These are phyloP conservation scores for Astraeus odoratus DNA, from an alignment of 768 basidiomycete species.

Conservation along the genomic window DNA sequence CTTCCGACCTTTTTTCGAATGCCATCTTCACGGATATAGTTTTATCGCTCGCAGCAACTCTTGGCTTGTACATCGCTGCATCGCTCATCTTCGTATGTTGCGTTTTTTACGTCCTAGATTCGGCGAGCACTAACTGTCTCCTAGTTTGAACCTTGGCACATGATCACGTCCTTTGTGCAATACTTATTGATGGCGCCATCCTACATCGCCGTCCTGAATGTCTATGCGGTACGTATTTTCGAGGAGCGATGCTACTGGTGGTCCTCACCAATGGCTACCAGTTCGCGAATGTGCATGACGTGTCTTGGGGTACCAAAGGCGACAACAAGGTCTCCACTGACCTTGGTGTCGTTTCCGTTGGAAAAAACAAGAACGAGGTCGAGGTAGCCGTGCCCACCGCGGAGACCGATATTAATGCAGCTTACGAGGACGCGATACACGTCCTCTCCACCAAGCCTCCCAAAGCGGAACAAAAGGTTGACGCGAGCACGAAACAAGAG, in stretches of 20 bases:
- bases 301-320: constrained; percentile 95
- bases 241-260: background rate
- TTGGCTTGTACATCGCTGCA: constrained; percentile 81
- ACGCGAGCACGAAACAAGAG: constrained; percentile 60
- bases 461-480: constrained; percentile 57
- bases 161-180: constrained; percentile 95
- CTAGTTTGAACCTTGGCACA: constrained; percentile 95
- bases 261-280: constrained; percentile 19
- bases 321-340: constrained; percentile 83
- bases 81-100: constrained; percentile 76
- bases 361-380: constrained; percentile 70
- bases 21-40: constrained; percentile 81
- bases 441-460: constrained; percentile 74
- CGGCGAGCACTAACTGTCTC: background rate
- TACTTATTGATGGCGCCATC: constrained; percentile 89
- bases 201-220: constrained; percentile 89
- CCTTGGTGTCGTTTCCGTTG: constrained; percentile 71
- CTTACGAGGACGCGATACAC: constrained; percentile 88
- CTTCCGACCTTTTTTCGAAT: constrained; percentile 68
- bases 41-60: constrained; percentile 77
- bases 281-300: constrained; percentile 87
- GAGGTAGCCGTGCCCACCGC: constrained; percentile 82
- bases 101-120: background rate
- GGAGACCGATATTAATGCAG: constrained; percentile 82
- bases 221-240: constrained; percentile 55